A percentile compares a stretch with the other conserved stretches of the same genome.
Conservation (phyloP, 768 basidiomycete species). For the Mrakia hoshinonis region DNA sequence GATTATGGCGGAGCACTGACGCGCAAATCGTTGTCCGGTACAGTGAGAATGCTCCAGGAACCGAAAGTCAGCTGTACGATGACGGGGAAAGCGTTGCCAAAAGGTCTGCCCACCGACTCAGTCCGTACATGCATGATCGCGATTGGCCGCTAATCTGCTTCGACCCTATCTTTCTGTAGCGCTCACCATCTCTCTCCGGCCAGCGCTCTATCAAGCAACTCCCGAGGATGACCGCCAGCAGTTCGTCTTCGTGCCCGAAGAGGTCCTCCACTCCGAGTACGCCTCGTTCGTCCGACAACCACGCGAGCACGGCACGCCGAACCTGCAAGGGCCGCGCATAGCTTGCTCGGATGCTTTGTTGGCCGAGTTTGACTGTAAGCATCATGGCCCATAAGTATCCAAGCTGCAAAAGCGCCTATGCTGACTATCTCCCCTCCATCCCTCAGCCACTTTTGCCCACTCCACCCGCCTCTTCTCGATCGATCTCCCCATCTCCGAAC, state of each 20-base stretch:
- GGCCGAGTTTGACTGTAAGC: neutral
- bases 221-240: neutral
- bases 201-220: neutral
- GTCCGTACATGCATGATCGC: too few species aligned
- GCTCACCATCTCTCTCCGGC: neutral
- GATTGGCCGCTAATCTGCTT: neutral
- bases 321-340: neutral
- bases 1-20: too few species aligned
- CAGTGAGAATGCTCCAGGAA: constrained; percentile 10
- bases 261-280: neutral
- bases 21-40: neutral
- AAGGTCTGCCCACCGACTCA: neutral
- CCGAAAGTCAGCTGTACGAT: neutral
- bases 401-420: neutral
- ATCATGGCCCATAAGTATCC: too few species aligned
- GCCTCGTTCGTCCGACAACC: neutral
- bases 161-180: neutral
- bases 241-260: constrained; percentile 5
- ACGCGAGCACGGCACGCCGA: neutral
- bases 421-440: too few species aligned
- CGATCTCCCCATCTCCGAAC: neutral
- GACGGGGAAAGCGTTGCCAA: neutral
- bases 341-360: neutral
- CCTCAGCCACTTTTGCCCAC: neutral
- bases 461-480: neutral